These are phyloP conservation scores for Puccinia novopanici DNA, from an alignment of 1,284 basidiomycete genomes.

Conservation along the genomic window DNA sequence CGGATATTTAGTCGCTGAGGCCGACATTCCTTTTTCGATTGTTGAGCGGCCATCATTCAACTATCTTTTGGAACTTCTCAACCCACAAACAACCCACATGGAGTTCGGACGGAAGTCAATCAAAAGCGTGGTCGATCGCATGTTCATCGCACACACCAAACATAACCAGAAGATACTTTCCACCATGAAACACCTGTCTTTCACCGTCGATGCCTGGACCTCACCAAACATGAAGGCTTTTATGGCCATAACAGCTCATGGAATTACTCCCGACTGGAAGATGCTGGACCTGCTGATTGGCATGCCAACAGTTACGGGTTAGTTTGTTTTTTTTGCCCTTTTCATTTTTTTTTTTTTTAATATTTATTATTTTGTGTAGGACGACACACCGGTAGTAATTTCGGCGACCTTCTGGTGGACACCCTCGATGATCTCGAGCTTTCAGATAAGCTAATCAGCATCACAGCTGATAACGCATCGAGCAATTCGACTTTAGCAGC, in stretches of 20 bases:
- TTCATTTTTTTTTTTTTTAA: neutral
- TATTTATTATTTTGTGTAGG: neutral
- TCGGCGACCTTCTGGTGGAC: neutral
- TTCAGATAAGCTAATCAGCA: neutral
- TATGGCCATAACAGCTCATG: too few species aligned
- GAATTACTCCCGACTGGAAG: too few species aligned
- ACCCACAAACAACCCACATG: neutral
- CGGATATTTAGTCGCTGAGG: too few species aligned
- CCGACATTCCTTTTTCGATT: too few species aligned
- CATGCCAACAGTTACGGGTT: slow-evolving; percentile 6
- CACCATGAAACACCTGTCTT: neutral
- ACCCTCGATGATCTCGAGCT: neutral
- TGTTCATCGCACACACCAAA: neutral
- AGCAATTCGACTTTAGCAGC: neutral
- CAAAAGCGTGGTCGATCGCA: neutral
- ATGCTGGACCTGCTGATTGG: neutral
- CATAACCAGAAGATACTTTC: neutral
- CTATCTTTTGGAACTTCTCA: neutral
- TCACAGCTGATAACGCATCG: slow-evolving; percentile 19
- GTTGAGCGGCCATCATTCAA: neutral
- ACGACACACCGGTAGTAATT: neutral
- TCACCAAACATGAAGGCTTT: too few species aligned
- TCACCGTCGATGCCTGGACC: slow-evolving; percentile 9
- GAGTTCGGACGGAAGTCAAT: neutral
- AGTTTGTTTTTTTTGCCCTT: too few species aligned